Conservation (phyloP, 345 rosid genomes). For the Pelargonium nanum region DNA sequence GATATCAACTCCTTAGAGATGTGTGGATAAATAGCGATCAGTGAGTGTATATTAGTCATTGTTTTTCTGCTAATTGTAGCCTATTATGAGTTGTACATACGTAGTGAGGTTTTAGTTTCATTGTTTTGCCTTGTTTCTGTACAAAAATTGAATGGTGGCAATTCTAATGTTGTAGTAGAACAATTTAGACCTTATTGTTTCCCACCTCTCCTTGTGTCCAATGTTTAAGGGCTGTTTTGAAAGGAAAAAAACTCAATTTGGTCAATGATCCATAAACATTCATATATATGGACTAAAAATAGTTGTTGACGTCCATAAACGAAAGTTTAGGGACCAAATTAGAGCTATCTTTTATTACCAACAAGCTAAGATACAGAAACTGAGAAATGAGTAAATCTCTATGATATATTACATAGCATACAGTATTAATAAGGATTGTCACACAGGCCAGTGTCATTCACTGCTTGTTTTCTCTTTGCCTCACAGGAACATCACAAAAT, state of each 20-base stretch:
- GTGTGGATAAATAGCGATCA: conserved; percentile 59
- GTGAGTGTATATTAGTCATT: conserved; percentile 1
- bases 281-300: too few species aligned
- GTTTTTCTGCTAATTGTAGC: background rate
- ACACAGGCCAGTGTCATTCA: background rate
- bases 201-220: too few species aligned
- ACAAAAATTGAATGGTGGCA: background rate
- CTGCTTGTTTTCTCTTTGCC: background rate
- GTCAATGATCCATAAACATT: too few species aligned
- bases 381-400: background rate
- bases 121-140: background rate
- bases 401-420: background rate
- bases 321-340: too few species aligned
- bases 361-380: background rate
- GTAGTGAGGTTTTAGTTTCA: conserved; percentile 9
- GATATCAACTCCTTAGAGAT: conserved; percentile 74
- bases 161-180: background rate
- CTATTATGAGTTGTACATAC: conserved; percentile 17
- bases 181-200: background rate
- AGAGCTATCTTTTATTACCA: too few species aligned
- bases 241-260: too few species aligned
- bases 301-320: too few species aligned
- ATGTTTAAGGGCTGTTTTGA: too few species aligned
- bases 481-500: background rate
- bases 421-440: background rate